Percentiles rank a stretch among this genome's conserved stretches.
Evolutionary conservation across 148 eudicot genomes (phyloP).

Genomic region (Persicaria maculosa): DNA sequence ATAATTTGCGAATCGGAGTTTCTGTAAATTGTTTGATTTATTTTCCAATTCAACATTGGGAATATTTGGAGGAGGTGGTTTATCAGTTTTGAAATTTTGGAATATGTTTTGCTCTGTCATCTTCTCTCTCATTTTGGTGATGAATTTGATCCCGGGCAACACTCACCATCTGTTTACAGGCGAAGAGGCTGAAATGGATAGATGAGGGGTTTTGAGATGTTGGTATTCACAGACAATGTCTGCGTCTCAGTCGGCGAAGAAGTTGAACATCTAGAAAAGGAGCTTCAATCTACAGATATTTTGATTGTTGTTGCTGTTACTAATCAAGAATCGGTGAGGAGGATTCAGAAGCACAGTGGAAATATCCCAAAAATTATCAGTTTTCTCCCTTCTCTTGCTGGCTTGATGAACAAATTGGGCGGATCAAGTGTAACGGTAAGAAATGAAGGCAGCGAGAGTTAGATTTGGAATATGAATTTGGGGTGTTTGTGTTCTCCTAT

Average conservation of each 20-base stretch:
- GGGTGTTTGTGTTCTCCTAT: too few relatives aligned
- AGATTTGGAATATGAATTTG: too few relatives aligned
- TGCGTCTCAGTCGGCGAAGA: conserved; percentile 16
- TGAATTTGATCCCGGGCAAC: background rate
- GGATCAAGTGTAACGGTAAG: conserved; percentile 27
- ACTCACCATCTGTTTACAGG: conserved; percentile 31
- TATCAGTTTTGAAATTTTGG: background rate
- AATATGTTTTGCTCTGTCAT: background rate
- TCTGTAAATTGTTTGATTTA: background rate
- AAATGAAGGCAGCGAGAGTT: conserved; percentile 22
- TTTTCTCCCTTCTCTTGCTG: conserved; percentile 57
- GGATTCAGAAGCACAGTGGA: conserved; percentile 41
- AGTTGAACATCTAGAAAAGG: background rate
- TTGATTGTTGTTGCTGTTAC: conserved; percentile 63
- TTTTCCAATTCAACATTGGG: background rate
- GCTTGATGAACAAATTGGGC: conserved; percentile 67
- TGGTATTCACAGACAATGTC: conserved; percentile 47
- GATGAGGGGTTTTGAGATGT: conserved; percentile 71
- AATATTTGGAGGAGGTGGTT: background rate
- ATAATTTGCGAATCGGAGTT: background rate
- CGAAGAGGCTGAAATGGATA: conserved; percentile 71
- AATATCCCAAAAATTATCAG: conserved; percentile 60
- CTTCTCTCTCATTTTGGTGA: background rate
- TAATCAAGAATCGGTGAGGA: conserved; percentile 47
- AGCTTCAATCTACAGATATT: conserved; percentile 40